phyloP scores from a whole-genome alignment of 2,329 filamentous ascomycete genomes.

The Sarocladiaceae sp. region DNA sequence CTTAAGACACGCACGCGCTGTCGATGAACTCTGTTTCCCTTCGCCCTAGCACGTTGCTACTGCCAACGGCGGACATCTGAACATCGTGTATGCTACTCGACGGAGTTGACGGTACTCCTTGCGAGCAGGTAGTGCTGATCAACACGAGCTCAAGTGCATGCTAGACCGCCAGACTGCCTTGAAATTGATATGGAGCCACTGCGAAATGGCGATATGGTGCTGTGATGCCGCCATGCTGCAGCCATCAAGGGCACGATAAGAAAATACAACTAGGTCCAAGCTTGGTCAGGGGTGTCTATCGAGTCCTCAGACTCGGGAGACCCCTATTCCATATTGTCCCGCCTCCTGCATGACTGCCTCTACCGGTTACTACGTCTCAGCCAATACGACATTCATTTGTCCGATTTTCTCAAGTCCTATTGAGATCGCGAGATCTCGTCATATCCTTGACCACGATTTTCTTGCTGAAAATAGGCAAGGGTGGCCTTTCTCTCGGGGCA shows the following conservation, averaged over 20 bases:
- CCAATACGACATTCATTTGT: no score
- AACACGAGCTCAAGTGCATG: background rate
- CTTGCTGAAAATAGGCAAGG: no score
- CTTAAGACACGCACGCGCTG: no score
- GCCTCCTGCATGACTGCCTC: background rate
- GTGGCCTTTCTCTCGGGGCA: no score
- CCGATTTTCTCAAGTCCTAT: no score
- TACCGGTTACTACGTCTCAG: no score
- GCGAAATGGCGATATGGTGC: background rate
- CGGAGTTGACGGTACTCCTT: no score
- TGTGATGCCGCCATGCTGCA: background rate
- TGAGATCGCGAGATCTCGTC: no score
- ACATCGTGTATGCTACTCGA: background rate
- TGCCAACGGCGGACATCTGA: background rate
- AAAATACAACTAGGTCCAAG: background rate
- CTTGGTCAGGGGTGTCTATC: no score
- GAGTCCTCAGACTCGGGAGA: background rate
- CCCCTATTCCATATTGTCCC: background rate
- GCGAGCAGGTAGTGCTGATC: no score
- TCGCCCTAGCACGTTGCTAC: background rate
- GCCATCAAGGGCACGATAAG: background rate
- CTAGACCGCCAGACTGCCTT: background rate
- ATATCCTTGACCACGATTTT: no score
- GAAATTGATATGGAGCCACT: background rate
- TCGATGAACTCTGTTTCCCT: background rate